Conservation (phyloP, 371 early-diverging fungal species). For the Phascolomyces articulosus region DNA sequence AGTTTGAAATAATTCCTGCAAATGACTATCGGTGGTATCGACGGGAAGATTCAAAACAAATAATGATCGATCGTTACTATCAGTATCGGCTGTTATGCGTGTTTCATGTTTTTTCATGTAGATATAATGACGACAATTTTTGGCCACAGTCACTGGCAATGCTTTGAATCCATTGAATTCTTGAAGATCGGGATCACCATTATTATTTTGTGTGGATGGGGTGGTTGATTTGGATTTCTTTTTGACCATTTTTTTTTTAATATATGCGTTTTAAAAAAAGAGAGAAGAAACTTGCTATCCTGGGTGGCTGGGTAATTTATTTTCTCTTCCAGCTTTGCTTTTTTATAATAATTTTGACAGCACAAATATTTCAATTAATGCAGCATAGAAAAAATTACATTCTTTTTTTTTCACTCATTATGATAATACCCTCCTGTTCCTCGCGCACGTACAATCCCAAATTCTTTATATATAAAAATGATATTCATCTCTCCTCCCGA, state of each 20-base stretch:
- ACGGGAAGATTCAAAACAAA: constrained; percentile 84
- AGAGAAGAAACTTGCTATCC: too few relatives aligned
- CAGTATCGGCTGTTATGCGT: constrained; percentile 44
- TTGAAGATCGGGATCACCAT: constrained; percentile 29
- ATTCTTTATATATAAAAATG: too few relatives aligned
- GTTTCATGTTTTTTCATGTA: constrained; percentile 77
- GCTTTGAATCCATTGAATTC: constrained; percentile 61
- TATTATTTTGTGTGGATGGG: constrained; percentile 1
- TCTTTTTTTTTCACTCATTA: too few relatives aligned
- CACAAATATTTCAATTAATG: too few relatives aligned
- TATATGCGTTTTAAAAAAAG: too few relatives aligned
- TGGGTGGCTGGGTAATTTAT: too few relatives aligned
- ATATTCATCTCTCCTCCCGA: too few relatives aligned
- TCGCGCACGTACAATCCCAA: too few relatives aligned
- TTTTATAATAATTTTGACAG: too few relatives aligned
- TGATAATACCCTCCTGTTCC: too few relatives aligned
- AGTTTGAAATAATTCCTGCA: constrained; percentile 70
- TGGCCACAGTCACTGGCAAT: constrained; percentile 52
- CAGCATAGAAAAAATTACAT: too few relatives aligned
- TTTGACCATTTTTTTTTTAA: not conserved
- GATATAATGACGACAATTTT: constrained; percentile 62
- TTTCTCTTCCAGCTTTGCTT: too few relatives aligned
- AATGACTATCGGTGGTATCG: constrained; percentile 76
- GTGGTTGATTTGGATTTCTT: not conserved
- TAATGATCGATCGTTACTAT: constrained; percentile 73